These are phyloP conservation scores for Phallus indusiatus DNA, from an alignment of 768 basidiomycete species.

Conservation along the genomic window DNA sequence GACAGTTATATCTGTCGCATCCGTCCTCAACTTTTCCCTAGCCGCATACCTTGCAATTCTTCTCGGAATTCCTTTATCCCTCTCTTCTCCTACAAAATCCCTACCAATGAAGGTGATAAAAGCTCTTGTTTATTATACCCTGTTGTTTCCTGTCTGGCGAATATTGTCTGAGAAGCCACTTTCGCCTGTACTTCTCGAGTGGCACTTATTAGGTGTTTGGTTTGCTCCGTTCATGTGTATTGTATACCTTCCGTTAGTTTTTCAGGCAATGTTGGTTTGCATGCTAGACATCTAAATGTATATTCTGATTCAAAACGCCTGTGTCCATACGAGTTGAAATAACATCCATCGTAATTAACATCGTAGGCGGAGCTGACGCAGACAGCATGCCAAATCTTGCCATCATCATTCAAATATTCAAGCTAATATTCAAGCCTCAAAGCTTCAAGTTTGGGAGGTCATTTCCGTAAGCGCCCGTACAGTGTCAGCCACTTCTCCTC, in stretches of 20 bases:
- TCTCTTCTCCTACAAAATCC: conserved; percentile 18
- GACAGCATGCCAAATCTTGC: too few relatives aligned
- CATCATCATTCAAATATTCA: too few relatives aligned
- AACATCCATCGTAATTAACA: not conserved
- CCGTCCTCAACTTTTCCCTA: conserved; percentile 89
- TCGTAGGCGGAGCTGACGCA: too few relatives aligned
- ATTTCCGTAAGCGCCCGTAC: not conserved
- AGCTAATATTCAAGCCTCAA: too few relatives aligned
- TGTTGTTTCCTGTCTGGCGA: conserved; percentile 51
- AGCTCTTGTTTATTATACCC: conserved; percentile 31
- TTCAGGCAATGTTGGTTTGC: conserved; percentile 60
- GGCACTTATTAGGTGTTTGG: conserved; percentile 76
- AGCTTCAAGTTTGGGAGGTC: too few relatives aligned
- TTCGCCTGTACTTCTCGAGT: conserved; percentile 53
- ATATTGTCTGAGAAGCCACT: conserved; percentile 36
- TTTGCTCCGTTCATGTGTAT: conserved; percentile 74
- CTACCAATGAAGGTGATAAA: conserved; percentile 2
- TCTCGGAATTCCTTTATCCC: conserved; percentile 54
- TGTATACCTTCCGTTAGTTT: conserved; percentile 64
- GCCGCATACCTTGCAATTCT: conserved; percentile 60
- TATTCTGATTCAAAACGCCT: not conserved
- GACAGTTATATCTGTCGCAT: conserved; percentile 73
- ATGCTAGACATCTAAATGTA: not conserved
- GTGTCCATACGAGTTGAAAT: not conserved
- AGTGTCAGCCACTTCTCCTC: not conserved